Conservation (phyloP, 192 early-diverging fungal species). For the Piromyces finnis region DNA sequence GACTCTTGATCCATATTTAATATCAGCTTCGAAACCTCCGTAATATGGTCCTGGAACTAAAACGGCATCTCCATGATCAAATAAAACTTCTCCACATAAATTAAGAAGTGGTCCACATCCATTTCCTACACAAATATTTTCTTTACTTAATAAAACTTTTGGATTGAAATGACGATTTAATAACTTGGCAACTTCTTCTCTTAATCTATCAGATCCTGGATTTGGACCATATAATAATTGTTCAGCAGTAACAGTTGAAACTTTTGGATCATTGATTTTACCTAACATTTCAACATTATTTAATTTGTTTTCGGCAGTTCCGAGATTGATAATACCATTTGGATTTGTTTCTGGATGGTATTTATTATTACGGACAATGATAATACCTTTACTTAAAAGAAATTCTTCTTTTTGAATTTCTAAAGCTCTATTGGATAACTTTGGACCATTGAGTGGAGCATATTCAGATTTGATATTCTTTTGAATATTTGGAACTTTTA, state of each 20-base stretch:
- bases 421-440: neutral
- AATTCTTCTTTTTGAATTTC: neutral
- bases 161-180: constrained; percentile 48
- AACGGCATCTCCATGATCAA: constrained; percentile 53
- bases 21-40: constrained; percentile 35
- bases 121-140: constrained; percentile 39
- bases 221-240: constrained; percentile 17
- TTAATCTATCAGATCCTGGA: constrained; percentile 34
- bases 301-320: constrained; percentile 60
- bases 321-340: constrained; percentile 62
- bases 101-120: constrained; percentile 49
- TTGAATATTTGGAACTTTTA: neutral
- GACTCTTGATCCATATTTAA: constrained; percentile 16
- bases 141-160: constrained; percentile 8
- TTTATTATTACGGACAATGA: neutral
- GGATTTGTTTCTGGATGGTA: constrained; percentile 21
- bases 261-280: constrained; percentile 17
- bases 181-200: constrained; percentile 33
- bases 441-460: neutral
- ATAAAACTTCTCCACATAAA: constrained; percentile 37
- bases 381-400: neutral
- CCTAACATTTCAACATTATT: constrained; percentile 27
- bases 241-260: neutral
- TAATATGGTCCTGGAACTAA: constrained; percentile 62
- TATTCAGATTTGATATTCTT: neutral